A percentile compares a stretch with the other conserved stretches of the same genome.
These are phyloP conservation scores for Atkinsonella texensis DNA, from an alignment of 2,329 filamentous ascomycete genomes.

Conservation along the genomic window DNA sequence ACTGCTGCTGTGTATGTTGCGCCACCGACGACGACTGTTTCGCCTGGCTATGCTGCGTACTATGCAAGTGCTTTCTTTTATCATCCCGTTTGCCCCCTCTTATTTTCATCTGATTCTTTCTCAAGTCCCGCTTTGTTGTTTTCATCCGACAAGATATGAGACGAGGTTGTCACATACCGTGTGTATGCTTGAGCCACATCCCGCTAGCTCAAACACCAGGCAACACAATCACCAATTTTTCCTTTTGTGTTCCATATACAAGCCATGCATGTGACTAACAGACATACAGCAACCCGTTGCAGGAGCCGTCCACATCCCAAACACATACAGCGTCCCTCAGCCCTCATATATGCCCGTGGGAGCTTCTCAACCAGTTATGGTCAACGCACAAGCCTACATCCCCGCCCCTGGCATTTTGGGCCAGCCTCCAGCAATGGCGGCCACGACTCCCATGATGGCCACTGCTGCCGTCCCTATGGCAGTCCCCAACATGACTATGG, in stretches of 20 bases:
- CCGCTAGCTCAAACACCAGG: neutral
- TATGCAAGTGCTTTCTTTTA: constrained; percentile 26
- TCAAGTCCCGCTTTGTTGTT: neutral
- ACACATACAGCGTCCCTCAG: constrained; percentile 22
- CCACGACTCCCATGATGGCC: constrained; percentile 15
- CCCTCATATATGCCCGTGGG: constrained; percentile 8
- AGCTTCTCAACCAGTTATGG: constrained; percentile 21
- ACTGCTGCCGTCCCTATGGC: constrained; percentile 12
- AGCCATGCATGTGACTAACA: constrained; percentile 6
- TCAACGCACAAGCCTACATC: constrained; percentile 18
- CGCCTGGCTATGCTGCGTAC: constrained; percentile 21
- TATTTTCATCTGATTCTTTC: constrained; percentile 8
- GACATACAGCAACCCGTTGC: constrained; percentile 19
- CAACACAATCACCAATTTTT: neutral
- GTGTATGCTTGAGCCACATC: neutral
- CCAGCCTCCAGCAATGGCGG: constrained; percentile 16
- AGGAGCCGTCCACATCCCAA: constrained; percentile 16
- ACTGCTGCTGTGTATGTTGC: constrained; percentile 10
- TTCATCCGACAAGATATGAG: neutral
- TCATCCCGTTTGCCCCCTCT: neutral
- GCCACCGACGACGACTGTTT: constrained; percentile 17
- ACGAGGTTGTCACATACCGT: neutral
- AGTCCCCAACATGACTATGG: neutral
- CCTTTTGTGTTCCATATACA: neutral
- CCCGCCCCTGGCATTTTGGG: constrained; percentile 12